phyloP scores from a whole-genome alignment of 257 asterid species.

The Avicennia marina region DNA sequence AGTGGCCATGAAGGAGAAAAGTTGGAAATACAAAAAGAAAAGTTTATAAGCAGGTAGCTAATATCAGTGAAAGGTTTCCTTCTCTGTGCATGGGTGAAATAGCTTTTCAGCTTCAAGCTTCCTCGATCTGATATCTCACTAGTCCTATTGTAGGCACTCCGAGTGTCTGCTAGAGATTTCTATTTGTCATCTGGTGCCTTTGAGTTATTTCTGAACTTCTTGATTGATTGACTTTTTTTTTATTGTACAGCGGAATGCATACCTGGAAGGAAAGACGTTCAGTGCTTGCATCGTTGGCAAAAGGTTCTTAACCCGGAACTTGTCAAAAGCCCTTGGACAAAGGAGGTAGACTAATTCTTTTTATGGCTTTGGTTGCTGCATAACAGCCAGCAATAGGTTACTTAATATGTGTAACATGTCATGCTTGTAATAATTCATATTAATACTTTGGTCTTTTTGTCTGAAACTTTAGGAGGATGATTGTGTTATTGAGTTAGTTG shows the following conservation, averaged over 20 bases:
- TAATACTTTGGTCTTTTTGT: slow-evolving; percentile 1
- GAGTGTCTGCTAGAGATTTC: neutral
- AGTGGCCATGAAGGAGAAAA: too few species aligned
- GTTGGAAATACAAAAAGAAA: too few species aligned
- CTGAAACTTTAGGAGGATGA: slow-evolving; percentile 67
- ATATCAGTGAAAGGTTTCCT: too few species aligned
- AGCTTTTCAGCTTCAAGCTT: too few species aligned
- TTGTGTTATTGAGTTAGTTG: slow-evolving; percentile 50
- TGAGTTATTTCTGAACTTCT: slow-evolving; percentile 5
- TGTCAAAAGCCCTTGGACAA: slow-evolving; percentile 80
- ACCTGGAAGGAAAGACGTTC: slow-evolving; percentile 73
- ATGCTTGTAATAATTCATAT: slow-evolving; percentile 12
- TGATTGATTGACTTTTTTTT: slow-evolving; percentile 11
- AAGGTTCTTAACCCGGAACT: slow-evolving; percentile 82
- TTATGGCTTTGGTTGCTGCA: slow-evolving; percentile 2
- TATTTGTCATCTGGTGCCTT: neutral
- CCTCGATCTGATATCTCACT: too few species aligned
- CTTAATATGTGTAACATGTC: too few species aligned
- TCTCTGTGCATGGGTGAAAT: too few species aligned
- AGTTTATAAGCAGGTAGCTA: too few species aligned
- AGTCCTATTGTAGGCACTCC: too few species aligned
- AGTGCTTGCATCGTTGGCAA: slow-evolving; percentile 93
- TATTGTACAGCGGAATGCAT: slow-evolving; percentile 58
- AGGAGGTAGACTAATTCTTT: slow-evolving; percentile 43
- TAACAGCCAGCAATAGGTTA: neutral